Conservation (phyloP, 23 red algal genomes). For the Gracilaria gracilis region DNA sequence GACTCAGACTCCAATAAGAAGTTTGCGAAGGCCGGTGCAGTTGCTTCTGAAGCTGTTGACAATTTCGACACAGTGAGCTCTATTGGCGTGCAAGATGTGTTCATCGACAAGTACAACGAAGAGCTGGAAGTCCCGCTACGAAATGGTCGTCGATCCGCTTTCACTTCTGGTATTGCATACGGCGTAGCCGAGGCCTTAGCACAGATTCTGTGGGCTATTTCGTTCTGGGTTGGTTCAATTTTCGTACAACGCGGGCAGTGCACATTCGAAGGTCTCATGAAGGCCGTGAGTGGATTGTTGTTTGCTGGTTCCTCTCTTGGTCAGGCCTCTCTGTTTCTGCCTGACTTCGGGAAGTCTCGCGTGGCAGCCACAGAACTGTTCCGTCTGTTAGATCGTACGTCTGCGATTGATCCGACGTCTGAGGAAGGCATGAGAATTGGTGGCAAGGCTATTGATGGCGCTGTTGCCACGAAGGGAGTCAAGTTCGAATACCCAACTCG, state of each 20-base stretch:
- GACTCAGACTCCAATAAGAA: conserved; percentile 65
- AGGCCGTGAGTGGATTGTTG: conserved; percentile 66
- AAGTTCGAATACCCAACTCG: conserved; percentile 93
- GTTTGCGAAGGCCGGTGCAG: conserved; percentile 69
- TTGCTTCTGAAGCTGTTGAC: conserved; percentile 86
- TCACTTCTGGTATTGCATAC: conserved; percentile 70
- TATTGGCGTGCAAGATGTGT: conserved; percentile 78
- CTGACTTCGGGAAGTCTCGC: conserved; percentile 84
- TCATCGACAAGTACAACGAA: conserved; percentile 74
- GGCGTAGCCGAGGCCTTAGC: conserved; percentile 75
- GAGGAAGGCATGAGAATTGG: conserved; percentile 30
- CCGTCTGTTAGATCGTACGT: conserved; percentile 80
- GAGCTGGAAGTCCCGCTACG: conserved; percentile 61
- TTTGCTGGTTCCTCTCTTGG: conserved; percentile 72
- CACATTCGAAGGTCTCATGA: conserved; percentile 52
- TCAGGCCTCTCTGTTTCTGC: conserved; percentile 67
- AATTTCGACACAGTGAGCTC: conserved; percentile 85
- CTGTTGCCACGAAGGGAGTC: conserved; percentile 47
- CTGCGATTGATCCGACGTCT: conserved; percentile 72
- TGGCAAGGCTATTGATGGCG: conserved; percentile 60
- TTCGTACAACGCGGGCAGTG: conserved; percentile 61
- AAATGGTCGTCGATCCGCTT: conserved; percentile 54
- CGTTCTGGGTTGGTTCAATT: conserved; percentile 77
- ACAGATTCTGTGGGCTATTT: conserved; percentile 79
- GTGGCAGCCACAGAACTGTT: conserved; percentile 90